These are phyloP conservation scores for Harrya chromipes DNA, from an alignment of 768 basidiomycete species.

Conservation along the genomic window DNA sequence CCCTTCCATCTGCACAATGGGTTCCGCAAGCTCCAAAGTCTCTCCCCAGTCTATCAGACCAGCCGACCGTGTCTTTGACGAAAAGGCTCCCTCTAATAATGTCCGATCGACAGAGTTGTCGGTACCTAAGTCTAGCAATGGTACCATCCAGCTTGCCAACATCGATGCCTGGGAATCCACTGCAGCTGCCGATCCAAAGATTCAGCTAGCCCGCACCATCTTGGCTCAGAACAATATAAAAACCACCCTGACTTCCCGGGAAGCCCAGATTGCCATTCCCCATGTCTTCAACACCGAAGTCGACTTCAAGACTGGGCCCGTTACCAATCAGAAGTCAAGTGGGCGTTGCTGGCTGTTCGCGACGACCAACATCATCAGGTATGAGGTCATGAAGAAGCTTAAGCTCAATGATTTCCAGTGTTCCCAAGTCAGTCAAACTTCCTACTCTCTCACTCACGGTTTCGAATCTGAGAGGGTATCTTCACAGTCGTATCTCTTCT, in stretches of 20 bases:
- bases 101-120: slow-evolving; percentile 4
- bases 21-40: slow-evolving; percentile 24
- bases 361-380: slow-evolving; percentile 82
- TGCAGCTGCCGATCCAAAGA: slow-evolving; percentile 54
- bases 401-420: slow-evolving; percentile 88
- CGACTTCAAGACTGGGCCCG: slow-evolving; percentile 76
- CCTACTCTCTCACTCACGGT: background rate
- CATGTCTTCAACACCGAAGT: slow-evolving; percentile 84
- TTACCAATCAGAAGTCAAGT: slow-evolving; percentile 84
- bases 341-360: slow-evolving; percentile 97
- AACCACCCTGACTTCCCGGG: slow-evolving; percentile 59
- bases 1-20: slow-evolving; percentile 18
- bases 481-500: slow-evolving; percentile 80
- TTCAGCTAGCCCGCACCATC: slow-evolving; percentile 72
- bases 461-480: slow-evolving; percentile 3
- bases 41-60: slow-evolving; percentile 12
- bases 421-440: slow-evolving; percentile 58
- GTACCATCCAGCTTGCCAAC: slow-evolving; percentile 56
- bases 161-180: slow-evolving; percentile 66
- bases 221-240: slow-evolving; percentile 67
- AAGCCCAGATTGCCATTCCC: slow-evolving; percentile 56
- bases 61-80: slow-evolving; percentile 24
- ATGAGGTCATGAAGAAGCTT: slow-evolving; percentile 80
- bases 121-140: slow-evolving; percentile 47
- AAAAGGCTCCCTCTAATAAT: slow-evolving; percentile 15